Conservation (phyloP, 805 yeast species). For the Starmera pachycereana region DNA sequence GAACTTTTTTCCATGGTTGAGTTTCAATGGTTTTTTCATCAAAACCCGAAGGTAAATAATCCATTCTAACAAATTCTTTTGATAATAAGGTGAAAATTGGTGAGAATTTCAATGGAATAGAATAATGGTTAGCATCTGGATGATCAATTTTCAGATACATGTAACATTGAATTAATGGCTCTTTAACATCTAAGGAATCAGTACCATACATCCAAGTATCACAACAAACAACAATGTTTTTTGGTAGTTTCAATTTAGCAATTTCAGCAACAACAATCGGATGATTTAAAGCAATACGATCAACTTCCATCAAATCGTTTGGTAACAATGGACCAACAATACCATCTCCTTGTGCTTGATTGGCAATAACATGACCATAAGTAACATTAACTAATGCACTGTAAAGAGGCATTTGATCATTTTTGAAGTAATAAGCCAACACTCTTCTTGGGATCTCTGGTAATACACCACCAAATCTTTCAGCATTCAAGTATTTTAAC, state of each 20-base stretch:
- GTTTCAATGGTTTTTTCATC: slow-evolving; percentile 49
- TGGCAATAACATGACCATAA: slow-evolving; percentile 49
- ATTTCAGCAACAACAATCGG: slow-evolving; percentile 55
- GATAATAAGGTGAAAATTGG: slow-evolving; percentile 61
- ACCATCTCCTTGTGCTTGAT: slow-evolving; percentile 46
- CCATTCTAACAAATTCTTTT: slow-evolving; percentile 56
- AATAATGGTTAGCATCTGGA: slow-evolving; percentile 65
- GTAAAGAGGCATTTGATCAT: slow-evolving; percentile 41
- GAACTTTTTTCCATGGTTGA: slow-evolving; percentile 48
- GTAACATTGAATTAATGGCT: slow-evolving; percentile 59
- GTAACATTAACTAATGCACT: slow-evolving; percentile 68
- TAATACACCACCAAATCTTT: slow-evolving; percentile 39
- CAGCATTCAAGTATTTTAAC: slow-evolving; percentile 58
- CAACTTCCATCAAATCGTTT: slow-evolving; percentile 48
- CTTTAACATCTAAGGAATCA: slow-evolving; percentile 38
- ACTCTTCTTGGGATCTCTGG: slow-evolving; percentile 61
- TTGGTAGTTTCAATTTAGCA: slow-evolving; percentile 55
- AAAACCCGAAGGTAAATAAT: slow-evolving; percentile 60
- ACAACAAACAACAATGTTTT: slow-evolving; percentile 38
- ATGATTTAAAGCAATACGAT: slow-evolving; percentile 37
- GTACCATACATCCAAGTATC: slow-evolving; percentile 89
- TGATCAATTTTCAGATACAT: slow-evolving; percentile 65
- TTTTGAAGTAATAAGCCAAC: slow-evolving; percentile 55
- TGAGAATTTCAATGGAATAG: slow-evolving; percentile 61
- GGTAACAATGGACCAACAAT: slow-evolving; percentile 64